These are phyloP conservation scores for Phytopythium cucurbitacearum DNA, from an alignment of 352 stramenopile genomes.

Conservation along the genomic window DNA sequence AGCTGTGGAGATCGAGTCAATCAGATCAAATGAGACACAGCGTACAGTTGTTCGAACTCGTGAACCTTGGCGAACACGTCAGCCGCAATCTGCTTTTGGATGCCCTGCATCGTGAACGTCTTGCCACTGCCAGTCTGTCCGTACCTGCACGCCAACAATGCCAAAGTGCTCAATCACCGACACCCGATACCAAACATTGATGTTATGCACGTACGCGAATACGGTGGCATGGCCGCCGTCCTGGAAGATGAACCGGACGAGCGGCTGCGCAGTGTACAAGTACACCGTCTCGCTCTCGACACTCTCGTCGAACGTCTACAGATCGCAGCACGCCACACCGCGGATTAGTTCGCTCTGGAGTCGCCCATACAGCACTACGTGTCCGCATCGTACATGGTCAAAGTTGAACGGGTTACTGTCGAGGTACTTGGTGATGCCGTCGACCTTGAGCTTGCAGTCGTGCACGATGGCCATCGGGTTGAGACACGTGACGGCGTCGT, in stretches of 20 bases:
- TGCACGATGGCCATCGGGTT: slow-evolving; percentile 95
- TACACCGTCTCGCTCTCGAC: slow-evolving; percentile 94
- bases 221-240: slow-evolving; percentile 92
- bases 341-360: neutral
- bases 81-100: slow-evolving; percentile 70
- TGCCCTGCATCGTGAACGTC: slow-evolving; percentile 93
- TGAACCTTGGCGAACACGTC: slow-evolving; percentile 74
- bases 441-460: slow-evolving; percentile 96
- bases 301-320: slow-evolving; percentile 93
- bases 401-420: slow-evolving; percentile 96
- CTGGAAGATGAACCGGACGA: slow-evolving; percentile 94
- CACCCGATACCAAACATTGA: neutral
- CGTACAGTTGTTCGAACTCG: slow-evolving; percentile 38
- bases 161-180: neutral
- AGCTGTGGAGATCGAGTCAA: neutral
- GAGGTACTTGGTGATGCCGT: slow-evolving; percentile 98
- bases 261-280: slow-evolving; percentile 82
- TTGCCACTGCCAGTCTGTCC: slow-evolving; percentile 94
- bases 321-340: neutral
- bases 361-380: no score
- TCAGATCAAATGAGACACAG: neutral
- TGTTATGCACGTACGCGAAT: slow-evolving; percentile 86
- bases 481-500: slow-evolving; percentile 94
- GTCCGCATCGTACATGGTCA: slow-evolving; percentile 44
- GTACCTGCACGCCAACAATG: slow-evolving; percentile 22